phyloP scores from a whole-genome alignment of 2,329 filamentous ascomycete species.

The Penicillium oxalicum region DNA sequence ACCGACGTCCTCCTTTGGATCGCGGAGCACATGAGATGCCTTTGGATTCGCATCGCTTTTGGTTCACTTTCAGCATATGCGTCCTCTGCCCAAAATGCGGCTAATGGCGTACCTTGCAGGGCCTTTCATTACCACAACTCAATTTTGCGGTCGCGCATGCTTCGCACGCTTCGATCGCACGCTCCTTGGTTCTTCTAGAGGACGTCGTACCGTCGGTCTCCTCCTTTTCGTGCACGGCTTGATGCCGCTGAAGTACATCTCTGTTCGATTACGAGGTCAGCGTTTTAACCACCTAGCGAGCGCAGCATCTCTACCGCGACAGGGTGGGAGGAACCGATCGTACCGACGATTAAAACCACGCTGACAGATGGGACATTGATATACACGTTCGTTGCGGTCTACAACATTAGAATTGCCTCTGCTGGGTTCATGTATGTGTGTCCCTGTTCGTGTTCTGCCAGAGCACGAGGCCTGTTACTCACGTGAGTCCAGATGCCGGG shows the following conservation, averaged over 20 bases:
- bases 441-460: neutral
- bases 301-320: no score
- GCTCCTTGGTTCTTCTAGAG: conserved; percentile 2
- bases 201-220: conserved; percentile 1
- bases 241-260: conserved; percentile 14
- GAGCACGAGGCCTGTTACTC: neutral
- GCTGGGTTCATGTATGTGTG: neutral
- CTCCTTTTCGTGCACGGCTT: conserved; percentile 13
- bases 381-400: conserved; percentile 15
- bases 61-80: neutral
- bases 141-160: conserved; percentile 10
- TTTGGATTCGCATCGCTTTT: conserved; percentile 9
- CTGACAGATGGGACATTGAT: conserved; percentile 12
- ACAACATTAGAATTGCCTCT: no score
- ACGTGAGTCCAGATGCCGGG: conserved; percentile 15
- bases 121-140: conserved; percentile 13
- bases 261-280: neutral
- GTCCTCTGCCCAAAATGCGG: conserved; percentile 3
- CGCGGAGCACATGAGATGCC: conserved; percentile 7
- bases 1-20: neutral
- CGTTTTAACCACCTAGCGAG: no score
- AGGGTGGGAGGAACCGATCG: neutral
- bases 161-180: conserved; percentile 11
- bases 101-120: conserved; percentile 8
- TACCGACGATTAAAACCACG: conserved; percentile 15